Evolutionary conservation across 495 filamentous ascomycete genomes (phyloP).

Genomic region (Talaromyces trachyspermus): DNA sequence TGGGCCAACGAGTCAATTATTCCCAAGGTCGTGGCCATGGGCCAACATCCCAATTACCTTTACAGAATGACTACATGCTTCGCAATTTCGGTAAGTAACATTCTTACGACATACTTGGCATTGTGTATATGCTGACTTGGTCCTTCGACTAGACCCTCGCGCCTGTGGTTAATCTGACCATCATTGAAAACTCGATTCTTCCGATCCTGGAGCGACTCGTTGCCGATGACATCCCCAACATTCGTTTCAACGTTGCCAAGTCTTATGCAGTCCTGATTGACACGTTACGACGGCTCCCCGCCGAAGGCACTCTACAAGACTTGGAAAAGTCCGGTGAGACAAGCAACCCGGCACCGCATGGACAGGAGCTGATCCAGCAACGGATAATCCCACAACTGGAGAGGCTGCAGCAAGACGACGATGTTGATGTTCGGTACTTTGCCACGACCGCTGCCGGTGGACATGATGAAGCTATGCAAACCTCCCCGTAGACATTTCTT

Average conservation of each 20-base stretch:
- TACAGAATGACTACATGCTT: constrained; percentile 99
- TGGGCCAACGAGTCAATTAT: constrained; percentile 98
- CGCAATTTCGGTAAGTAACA: constrained; percentile 77
- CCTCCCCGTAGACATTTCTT: constrained; percentile 31
- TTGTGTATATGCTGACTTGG: neutral
- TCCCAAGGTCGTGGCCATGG: constrained; percentile 97
- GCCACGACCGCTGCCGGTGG: constrained; percentile 60
- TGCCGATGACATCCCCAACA: constrained; percentile 92
- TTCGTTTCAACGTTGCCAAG: constrained; percentile 98
- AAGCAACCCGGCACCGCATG: constrained; percentile 56
- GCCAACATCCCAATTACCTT: constrained; percentile 93
- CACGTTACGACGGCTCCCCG: constrained; percentile 81
- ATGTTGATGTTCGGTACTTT: constrained; percentile 97
- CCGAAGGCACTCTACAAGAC: constrained; percentile 74
- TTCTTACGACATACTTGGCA: neutral
- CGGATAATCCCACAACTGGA: constrained; percentile 83
- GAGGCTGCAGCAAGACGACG: constrained; percentile 91
- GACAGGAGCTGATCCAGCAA: constrained; percentile 77
- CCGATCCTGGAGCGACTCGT: constrained; percentile 94
- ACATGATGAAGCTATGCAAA: constrained; percentile 43
- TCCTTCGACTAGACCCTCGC: constrained; percentile 80
- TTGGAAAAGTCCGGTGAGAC: constrained; percentile 69
- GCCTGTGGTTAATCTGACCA: constrained; percentile 80
- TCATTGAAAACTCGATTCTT: constrained; percentile 86
- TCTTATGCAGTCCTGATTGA: constrained; percentile 86